phyloP scores from a whole-genome alignment of 176 grass and related monocot genomes.

The Olyra latifolia region DNA sequence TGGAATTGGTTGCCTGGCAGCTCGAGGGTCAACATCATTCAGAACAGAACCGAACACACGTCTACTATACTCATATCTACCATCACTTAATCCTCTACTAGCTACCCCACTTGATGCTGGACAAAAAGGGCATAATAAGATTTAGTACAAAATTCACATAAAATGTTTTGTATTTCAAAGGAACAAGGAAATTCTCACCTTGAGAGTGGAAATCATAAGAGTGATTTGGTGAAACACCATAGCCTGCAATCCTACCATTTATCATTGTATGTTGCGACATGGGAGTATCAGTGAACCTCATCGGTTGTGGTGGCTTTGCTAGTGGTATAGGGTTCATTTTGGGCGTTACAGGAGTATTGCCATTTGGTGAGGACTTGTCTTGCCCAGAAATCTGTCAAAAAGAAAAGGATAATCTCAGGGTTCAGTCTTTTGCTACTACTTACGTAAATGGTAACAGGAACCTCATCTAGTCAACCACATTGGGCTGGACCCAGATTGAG shows the following conservation, averaged over 20 bases:
- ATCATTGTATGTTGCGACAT: constrained; percentile 30
- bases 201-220: constrained; percentile 39
- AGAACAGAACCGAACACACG: constrained; percentile 73
- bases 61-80: constrained; percentile 75
- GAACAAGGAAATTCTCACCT: constrained; percentile 36
- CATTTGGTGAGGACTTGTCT: constrained; percentile 68
- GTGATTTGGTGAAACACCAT: constrained; percentile 45
- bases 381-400: constrained; percentile 88
- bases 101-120: constrained; percentile 59
- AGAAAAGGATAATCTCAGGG: constrained; percentile 16
- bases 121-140: constrained; percentile 39
- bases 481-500: not conserved
- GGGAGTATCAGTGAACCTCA: constrained; percentile 43
- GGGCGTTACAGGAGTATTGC: constrained; percentile 47
- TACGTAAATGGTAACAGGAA: not conserved
- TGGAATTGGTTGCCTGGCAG: constrained; percentile 44
- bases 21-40: constrained; percentile 56
- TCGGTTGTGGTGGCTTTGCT: constrained; percentile 41
- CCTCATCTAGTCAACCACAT: not conserved
- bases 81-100: constrained; percentile 52
- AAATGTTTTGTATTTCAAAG: constrained; percentile 6
- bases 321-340: constrained; percentile 52
- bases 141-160: constrained; percentile 32
- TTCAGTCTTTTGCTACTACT: not conserved
- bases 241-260: constrained; percentile 46